Evolutionary conservation across 495 filamentous ascomycete genomes (phyloP), one percentile per base, ranked within the genome.

Genomic region (Aspergillus saccharolyticus): DNA sequence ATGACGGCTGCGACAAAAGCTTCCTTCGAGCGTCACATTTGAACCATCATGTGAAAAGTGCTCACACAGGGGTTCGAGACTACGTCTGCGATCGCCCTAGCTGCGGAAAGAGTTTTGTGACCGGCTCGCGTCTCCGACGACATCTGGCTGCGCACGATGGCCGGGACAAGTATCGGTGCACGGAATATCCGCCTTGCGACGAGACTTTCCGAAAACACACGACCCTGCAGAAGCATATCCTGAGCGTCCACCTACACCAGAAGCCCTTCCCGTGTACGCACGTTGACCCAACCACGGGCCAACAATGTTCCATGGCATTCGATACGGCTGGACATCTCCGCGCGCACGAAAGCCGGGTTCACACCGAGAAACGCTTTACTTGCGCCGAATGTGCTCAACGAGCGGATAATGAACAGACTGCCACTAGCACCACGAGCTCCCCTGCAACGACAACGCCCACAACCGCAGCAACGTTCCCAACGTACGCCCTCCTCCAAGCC

Each of bases 141-240:
- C 89, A 92, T 67, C 65, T 82, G 51, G 78, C 78, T 20, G 80
- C 84, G 1, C 89, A 92, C 63, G 80, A 89, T 66, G 85, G 84
- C 20, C 75, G 76, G 55, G 83, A 89, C 58, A 78, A 83, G 51
- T 89, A 84, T 61, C 77, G 78, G 55, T 98, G 94, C 66, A 84
- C 80, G 7, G 87, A 83, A 20, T 86, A 85, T 58, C 82, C 85
- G 8, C 86, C 82, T 1, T 98, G 94, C 66, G 76, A 82, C 33
- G 81, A 87, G 68, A 83, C 81, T 15, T 98, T 97, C 70, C 82
- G 94, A 44, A 97, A 97, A 68, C 88, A 91, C 63, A 82, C 87
- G 53, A 96, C 91, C 2, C 80, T 98, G 12, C 84, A 90, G 62
- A 83, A 87, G 17, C 94, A 98, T 70, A 84, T 97, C 50, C 79